A percentile compares a stretch with the other conserved stretches of the same genome.
phyloP scores from a whole-genome alignment of 306 rosid species.

The Glycine latifolia region DNA sequence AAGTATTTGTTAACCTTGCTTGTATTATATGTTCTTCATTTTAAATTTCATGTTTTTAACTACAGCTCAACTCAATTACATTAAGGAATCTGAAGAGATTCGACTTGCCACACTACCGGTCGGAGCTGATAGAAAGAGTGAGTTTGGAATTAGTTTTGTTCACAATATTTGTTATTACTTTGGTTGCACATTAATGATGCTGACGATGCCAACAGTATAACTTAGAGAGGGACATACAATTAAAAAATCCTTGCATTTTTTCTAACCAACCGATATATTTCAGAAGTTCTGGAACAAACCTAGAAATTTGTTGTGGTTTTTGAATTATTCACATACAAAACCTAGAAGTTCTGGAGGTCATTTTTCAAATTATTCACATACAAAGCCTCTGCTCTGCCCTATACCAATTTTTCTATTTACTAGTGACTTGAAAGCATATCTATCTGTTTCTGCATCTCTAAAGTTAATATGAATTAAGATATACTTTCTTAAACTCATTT shows the following conservation, averaged over 20 bases:
- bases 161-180: not conserved
- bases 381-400: too few relatives aligned
- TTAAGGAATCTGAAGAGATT: constrained; percentile 82
- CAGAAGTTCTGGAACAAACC: too few relatives aligned
- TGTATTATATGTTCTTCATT: constrained; percentile 25
- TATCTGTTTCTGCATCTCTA: too few relatives aligned
- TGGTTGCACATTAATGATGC: constrained; percentile 29
- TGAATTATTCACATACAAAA: too few relatives aligned
- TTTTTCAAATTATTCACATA: too few relatives aligned
- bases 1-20: constrained; percentile 28
- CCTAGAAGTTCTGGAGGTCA: too few relatives aligned
- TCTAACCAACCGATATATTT: not conserved
- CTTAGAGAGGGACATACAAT: not conserved
- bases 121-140: constrained; percentile 91
- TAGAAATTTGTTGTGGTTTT: too few relatives aligned
- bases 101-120: constrained; percentile 92
- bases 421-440: too few relatives aligned
- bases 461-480: too few relatives aligned
- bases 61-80: constrained; percentile 74
- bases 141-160: constrained; percentile 44
- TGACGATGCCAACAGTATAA: constrained; percentile 9
- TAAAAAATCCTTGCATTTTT: not conserved
- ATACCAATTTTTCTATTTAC: too few relatives aligned
- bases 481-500: too few relatives aligned
- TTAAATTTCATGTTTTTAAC: constrained; percentile 20